Evolutionary conservation across 1,139 yeast species (phyloP), one percentile per base, ranked within the genome.

Genomic region (Sugiyamaella castrensis): DNA sequence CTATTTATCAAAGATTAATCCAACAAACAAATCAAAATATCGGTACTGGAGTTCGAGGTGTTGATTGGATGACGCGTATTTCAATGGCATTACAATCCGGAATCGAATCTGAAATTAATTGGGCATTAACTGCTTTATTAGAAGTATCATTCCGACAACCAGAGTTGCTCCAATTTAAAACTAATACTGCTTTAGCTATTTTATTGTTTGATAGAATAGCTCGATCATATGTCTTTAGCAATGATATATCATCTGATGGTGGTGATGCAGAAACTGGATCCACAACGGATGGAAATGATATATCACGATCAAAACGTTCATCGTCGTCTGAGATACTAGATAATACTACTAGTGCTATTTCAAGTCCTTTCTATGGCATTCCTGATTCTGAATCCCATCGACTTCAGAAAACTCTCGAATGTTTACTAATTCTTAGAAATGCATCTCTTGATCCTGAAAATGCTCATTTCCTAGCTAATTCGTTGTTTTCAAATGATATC

Each of bases 391-490:
- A 59, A 9, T 67, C 65, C 16, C 63, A 68, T 35, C 61, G 53
- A 24, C 73, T 75, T 44, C 76, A 74, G 40, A 63, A 71, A 55
- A 74, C 82, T 47, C 71, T 83, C 46, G 89, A 85, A 61, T 75
- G 87, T 2, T 74, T 85, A 46, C 73, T 92, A 50, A 77, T 87
- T 19, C 71, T 92, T 50, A 75, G 98, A 60, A 92, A 92, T 65
- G 71, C 87, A 49, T 78, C 86, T 1, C 94, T 92, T 63, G 96
- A 88, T 62, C 78, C 87, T 12, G 83, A 78, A 38, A 87, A 88
- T 60, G 95, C 95, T 37, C 91, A 86, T 64, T 76, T 83, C 67
- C 70, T 92, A 53, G 86, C 94, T 0, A 76, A 80, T 56, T 71
- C 77, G 47, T 70, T 61, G 1, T 51, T 54, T 15, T 57, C 66